A percentile compares a stretch with the other conserved stretches of the same genome.
These are phyloP conservation scores for Cryptosporidium ubiquitum DNA, from an alignment of 169 alveolate species.

Conservation along the genomic window DNA sequence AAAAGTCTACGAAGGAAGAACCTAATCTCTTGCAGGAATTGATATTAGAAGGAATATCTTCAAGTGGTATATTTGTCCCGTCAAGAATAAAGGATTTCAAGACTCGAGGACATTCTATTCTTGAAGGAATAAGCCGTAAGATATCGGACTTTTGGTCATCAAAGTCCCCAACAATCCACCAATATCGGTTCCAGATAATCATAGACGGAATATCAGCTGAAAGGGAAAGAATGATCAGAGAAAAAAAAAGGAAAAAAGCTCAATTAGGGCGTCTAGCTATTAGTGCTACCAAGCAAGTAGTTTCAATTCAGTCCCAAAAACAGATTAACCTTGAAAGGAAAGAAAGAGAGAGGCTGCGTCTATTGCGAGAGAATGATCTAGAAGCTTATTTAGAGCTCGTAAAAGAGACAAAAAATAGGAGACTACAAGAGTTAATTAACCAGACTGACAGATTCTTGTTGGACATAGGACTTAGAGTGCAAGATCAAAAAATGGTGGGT, in stretches of 20 bases:
- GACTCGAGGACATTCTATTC: background rate
- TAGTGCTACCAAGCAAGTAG: conserved; percentile 40
- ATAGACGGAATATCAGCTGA: conserved; percentile 35
- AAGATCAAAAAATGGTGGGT: conserved; percentile 81
- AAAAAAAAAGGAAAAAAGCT: conserved; percentile 13
- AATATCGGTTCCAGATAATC: conserved; percentile 36
- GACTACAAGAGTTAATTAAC: conserved; percentile 88
- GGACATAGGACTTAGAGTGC: conserved; percentile 90
- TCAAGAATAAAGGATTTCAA: background rate
- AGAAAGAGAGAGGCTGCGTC: conserved; percentile 74
- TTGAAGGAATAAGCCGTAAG: background rate
- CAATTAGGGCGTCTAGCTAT: conserved; percentile 20
- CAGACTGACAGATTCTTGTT: conserved; percentile 90
- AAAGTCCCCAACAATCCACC: conserved; percentile 48
- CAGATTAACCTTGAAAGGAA: conserved; percentile 28
- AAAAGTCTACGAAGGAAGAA: background rate
- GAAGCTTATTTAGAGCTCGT: conserved; percentile 86
- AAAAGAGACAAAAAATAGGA: conserved; percentile 87
- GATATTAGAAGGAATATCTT: background rate
- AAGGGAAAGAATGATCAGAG: conserved; percentile 22
- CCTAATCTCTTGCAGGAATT: background rate
- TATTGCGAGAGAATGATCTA: conserved; percentile 84
- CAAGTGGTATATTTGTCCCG: background rate
- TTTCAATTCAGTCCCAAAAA: conserved; percentile 59
- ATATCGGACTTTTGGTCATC: conserved; percentile 31